A percentile compares a stretch with the other conserved stretches of the same genome.
Evolutionary conservation across 768 basidiomycete genomes (phyloP).

Genomic region (Macrolepiota albuminosa): DNA sequence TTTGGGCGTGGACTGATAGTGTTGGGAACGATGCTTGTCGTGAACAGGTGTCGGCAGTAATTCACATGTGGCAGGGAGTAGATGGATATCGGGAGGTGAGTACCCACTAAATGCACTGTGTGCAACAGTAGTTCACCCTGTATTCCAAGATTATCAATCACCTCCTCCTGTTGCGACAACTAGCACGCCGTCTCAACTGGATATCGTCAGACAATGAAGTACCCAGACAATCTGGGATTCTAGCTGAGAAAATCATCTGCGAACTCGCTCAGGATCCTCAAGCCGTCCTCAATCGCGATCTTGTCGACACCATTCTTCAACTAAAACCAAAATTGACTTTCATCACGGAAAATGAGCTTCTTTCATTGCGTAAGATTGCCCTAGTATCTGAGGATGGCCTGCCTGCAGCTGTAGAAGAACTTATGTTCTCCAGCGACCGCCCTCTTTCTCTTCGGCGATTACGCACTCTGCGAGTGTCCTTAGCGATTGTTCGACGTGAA

Average conservation of each 20-base stretch:
- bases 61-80: constrained; percentile 61
- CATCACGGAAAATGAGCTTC: constrained; percentile 57
- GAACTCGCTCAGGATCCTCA: constrained; percentile 57
- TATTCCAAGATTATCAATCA: constrained; percentile 62
- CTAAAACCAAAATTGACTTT: constrained; percentile 55
- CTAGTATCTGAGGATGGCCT: constrained; percentile 67
- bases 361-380: constrained; percentile 56
- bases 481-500: constrained; percentile 52
- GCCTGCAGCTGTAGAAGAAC: constrained; percentile 56
- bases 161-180: constrained; percentile 64
- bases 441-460: constrained; percentile 50
- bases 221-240: constrained; percentile 57
- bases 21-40: constrained; percentile 60
- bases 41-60: constrained; percentile 56
- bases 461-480: constrained; percentile 57
- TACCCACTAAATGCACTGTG: background rate
- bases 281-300: constrained; percentile 52
- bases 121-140: constrained; percentile 8
- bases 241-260: constrained; percentile 65
- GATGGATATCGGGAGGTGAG: constrained; percentile 72
- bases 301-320: constrained; percentile 54
- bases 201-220: constrained; percentile 60
- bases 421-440: constrained; percentile 42
- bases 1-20: constrained; percentile 80
- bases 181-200: constrained; percentile 68